Base-by-base conservation (phyloP, 2,329 filamentous ascomycete species). In the Trichoderma guizhouense region DNA sequence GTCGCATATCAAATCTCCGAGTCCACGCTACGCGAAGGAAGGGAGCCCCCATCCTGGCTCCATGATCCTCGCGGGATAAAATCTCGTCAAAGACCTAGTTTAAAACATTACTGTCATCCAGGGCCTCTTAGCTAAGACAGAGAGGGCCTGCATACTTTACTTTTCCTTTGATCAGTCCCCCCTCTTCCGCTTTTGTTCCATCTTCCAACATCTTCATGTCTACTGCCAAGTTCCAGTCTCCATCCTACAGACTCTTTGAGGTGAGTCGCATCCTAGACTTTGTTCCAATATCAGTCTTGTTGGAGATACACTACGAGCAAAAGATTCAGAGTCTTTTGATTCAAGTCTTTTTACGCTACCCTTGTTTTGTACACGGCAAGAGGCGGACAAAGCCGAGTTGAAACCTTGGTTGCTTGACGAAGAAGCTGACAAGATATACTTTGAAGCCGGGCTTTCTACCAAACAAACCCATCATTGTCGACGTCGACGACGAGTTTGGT, bases 221-320 rank as follows among this genome's bases (percentile, higher is more conserved):
- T 85, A 79, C 67, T 80, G 81, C 82, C 79, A 88, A 87, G 83
- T 86, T 87, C 79, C 84, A 86, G 77, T 86, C 84, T 78, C 82
- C 85, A 77, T 80, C 85, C 75, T 88, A 88, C 81, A 88, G 87
- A 83, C 83, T 87, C 80, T 88, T 86, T 79, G 86, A 89, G 83
- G 87, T 89, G 79, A 87, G 87, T 87, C 80, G 74, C 75, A 77
- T 75, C 76, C 75, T 72, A 78, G 77, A 81, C 78, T 73, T 73
- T 80, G 78, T 78, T 80, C 76, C 77, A 78, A 75, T 74, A 66
- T 71, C 36, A 8, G 47, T 28, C 36, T 39, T 34, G 30, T 53
- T 36, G 28, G 26, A 36, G 62, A 47, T 32, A 61, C 39, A 53
- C 63, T 55, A 53, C 15, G 53, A 24, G 21, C 12, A 21, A 39